phyloP scores from a whole-genome alignment of 495 filamentous ascomycete species.

The Neurospora sp. region DNA sequence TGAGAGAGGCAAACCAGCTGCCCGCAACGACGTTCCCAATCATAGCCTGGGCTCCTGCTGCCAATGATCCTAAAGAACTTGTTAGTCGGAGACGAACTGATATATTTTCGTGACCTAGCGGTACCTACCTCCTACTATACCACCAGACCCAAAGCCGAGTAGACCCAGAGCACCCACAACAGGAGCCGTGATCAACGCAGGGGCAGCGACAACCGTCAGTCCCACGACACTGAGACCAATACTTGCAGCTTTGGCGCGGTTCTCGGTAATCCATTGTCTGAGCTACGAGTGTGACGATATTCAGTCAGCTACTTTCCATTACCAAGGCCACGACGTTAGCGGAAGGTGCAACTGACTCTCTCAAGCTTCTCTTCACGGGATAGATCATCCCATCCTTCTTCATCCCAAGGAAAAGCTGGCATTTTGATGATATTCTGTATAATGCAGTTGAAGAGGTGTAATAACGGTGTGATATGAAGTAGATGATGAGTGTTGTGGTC shows the following conservation, averaged over 20 bases:
- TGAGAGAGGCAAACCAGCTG: background rate
- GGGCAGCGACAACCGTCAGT: background rate
- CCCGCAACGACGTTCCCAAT: background rate
- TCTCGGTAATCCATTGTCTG: background rate
- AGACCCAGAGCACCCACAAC: background rate
- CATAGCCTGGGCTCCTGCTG: background rate
- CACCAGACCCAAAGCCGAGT: background rate
- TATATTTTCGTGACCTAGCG: too few relatives aligned
- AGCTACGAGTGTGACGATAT: background rate
- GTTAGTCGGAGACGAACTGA: background rate
- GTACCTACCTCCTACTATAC: constrained; percentile 3
- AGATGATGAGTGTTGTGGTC: background rate
- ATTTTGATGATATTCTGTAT: background rate
- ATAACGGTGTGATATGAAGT: background rate
- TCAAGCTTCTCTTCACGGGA: background rate
- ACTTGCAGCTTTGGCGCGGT: background rate
- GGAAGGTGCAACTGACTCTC: background rate
- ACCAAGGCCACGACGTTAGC: accelerated
- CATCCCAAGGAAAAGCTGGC: background rate
- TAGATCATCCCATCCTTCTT: background rate
- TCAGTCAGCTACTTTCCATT: background rate
- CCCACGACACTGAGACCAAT: background rate
- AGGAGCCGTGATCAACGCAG: background rate
- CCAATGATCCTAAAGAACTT: background rate
- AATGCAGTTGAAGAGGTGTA: too few relatives aligned